phyloP scores from a whole-genome alignment of 1,139 yeast genomes.

The Taphrina communis region DNA sequence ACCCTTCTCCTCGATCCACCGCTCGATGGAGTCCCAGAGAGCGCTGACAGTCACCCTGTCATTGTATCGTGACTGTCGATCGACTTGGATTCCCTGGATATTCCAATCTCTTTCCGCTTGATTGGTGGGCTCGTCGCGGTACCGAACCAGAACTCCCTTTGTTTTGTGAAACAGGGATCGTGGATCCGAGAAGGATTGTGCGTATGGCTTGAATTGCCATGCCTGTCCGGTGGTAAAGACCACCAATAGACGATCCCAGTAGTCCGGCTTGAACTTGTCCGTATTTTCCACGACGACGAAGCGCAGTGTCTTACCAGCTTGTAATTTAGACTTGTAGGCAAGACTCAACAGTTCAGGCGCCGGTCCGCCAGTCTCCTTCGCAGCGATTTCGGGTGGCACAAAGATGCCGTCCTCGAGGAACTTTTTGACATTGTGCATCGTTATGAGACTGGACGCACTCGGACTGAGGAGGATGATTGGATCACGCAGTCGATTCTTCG shows the following conservation, averaged over 20 bases:
- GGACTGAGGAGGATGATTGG: constrained; percentile 95
- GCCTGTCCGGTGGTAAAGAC: constrained; percentile 95
- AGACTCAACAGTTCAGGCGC: constrained; percentile 50
- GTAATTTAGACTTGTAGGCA: constrained; percentile 62
- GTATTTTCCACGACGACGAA: constrained; percentile 86
- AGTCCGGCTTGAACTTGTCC: constrained; percentile 90
- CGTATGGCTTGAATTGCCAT: constrained; percentile 93
- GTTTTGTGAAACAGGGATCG: constrained; percentile 78
- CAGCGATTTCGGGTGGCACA: constrained; percentile 60
- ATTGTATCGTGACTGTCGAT: constrained; percentile 81
- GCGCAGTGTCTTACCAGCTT: constrained; percentile 60
- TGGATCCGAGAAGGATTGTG: constrained; percentile 69
- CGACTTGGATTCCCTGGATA: constrained; percentile 75
- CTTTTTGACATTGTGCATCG: constrained; percentile 78
- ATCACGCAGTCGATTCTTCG: constrained; percentile 56
- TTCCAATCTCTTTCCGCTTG: constrained; percentile 87
- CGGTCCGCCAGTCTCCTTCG: constrained; percentile 45
- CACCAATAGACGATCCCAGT: constrained; percentile 93
- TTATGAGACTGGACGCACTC: constrained; percentile 86
- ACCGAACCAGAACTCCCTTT: constrained; percentile 79
- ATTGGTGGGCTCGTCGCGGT: constrained; percentile 64
- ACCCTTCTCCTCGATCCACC: constrained; percentile 49
- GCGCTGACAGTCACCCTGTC: constrained; percentile 85
- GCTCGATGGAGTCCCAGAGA: constrained; percentile 69
- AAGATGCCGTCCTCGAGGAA: constrained; percentile 81